Evolutionary conservation across 2,329 filamentous ascomycete species (phyloP), one percentile per base, ranked within the genome.

Genomic region (Fusarium nygamai): DNA sequence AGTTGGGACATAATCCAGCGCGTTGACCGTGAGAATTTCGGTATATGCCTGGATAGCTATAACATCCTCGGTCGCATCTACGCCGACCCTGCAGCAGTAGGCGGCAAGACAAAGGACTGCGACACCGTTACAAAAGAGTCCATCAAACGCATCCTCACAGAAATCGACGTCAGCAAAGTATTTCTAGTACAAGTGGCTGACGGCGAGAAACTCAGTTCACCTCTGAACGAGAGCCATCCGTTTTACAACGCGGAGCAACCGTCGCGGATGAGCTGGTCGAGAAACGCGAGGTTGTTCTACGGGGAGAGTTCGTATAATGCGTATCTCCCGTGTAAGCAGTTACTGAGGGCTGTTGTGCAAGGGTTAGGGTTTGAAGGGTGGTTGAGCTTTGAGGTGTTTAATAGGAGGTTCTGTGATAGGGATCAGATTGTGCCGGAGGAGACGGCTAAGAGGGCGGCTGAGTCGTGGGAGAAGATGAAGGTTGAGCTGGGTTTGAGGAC

Each of bases 111-210:
- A 0, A 72, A 82, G 0, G 85, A 89, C 68, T 91, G 89, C 13
- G 89, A 92, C 6, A 82, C 84, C 10, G 87, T 86, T 1, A 85
- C 93, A 3, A 80, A 81, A 13, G 83, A 84, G 3, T 92, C 91
- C 1, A 81, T 94, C 48, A 80, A 84, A 38, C 83, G 86, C 9
- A 82, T 94, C 11, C 81, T 90, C 1, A 74, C 83, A 3, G 84
- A 83, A 1, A 83, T 94, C 12, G 89, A 94, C 69, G 84, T 89
- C 5, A 80, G 83, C 47, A 94, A 92, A 80, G 86, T 96, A 1
- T 94, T 94, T 76, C 94, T 93, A 76, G 85, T 96, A 3, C 94
- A 96, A 79, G 87, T 95, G 13, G 93, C 93, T 10, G 93, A 96
- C 77, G 93, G 90, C 3, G 92, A 94, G 80, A 85, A 87, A 8